Conservation (phyloP, 139 green algal genomes). For the Diplosphaera chodatii region DNA sequence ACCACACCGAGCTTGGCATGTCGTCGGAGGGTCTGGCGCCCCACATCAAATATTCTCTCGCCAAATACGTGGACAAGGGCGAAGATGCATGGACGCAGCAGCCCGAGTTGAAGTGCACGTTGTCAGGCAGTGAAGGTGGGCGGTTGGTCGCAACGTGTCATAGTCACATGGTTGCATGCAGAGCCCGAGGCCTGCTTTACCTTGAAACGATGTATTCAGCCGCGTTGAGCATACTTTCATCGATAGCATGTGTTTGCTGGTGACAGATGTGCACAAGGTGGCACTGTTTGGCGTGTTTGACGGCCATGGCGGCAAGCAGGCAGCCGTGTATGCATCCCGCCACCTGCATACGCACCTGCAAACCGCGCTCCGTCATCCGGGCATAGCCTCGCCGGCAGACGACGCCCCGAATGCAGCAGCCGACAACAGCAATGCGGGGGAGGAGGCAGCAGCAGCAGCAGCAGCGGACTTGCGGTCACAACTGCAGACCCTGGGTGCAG, state of each 20-base stretch:
- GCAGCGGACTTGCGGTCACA: constrained; percentile 10
- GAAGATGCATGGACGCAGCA: constrained; percentile 50
- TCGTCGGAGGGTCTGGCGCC: neutral
- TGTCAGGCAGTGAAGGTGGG: neutral
- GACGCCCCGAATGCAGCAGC: neutral
- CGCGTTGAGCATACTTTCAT: too few relatives aligned
- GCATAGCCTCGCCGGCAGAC: neutral
- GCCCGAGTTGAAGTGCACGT: neutral
- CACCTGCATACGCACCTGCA: constrained; percentile 50
- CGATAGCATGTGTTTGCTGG: too few relatives aligned
- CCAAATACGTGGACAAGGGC: constrained; percentile 39
- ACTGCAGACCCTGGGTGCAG: neutral
- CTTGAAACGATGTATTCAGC: too few relatives aligned
- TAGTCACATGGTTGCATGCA: too few relatives aligned
- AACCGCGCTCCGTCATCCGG: constrained; percentile 15
- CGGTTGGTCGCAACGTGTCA: too few relatives aligned
- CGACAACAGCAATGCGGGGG: neutral
- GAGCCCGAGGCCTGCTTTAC: too few relatives aligned
- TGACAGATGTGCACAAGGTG: constrained; percentile 10
- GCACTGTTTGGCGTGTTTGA: constrained; percentile 54
- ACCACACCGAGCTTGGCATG: too few relatives aligned
- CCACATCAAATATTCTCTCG: constrained; percentile 23
- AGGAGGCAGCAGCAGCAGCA: neutral
- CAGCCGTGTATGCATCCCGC: constrained; percentile 40
- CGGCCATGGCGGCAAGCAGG: constrained; percentile 54